Evolutionary conservation across 1,139 yeast genomes (phyloP).

Genomic region (Lodderomyces beijingensis): DNA sequence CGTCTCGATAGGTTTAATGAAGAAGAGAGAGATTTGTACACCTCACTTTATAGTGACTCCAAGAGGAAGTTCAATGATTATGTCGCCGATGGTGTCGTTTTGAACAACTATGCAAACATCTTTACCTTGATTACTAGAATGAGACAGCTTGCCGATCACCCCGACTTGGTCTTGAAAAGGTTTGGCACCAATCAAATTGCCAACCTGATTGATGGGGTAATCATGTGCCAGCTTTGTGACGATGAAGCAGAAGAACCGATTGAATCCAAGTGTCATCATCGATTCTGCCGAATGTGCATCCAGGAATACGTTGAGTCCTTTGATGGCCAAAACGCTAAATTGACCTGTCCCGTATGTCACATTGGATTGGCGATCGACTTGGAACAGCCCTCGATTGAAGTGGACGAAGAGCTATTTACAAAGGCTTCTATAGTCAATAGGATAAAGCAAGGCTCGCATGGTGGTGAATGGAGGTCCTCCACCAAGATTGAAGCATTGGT

Average conservation of each 20-base stretch:
- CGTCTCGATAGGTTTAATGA: conserved; percentile 84
- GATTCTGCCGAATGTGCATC: conserved; percentile 87
- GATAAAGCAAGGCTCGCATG: conserved; percentile 66
- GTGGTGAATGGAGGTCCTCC: conserved; percentile 84
- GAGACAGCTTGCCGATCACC: conserved; percentile 98
- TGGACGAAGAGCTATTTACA: conserved; percentile 57
- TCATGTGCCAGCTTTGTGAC: conserved; percentile 89
- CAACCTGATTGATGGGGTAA: conserved; percentile 48
- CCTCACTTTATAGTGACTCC: conserved; percentile 81
- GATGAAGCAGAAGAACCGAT: conserved; percentile 98
- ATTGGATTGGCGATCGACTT: conserved; percentile 86
- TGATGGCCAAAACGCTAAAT: conserved; percentile 52
- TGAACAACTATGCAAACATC: conserved; percentile 93
- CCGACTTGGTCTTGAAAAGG: conserved; percentile 83
- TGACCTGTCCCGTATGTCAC: conserved; percentile 95
- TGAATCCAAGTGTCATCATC: conserved; percentile 88
- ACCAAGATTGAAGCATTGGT: conserved; percentile 95
- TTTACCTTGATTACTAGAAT: conserved; percentile 92
- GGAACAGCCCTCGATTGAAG: conserved; percentile 81
- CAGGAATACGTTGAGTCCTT: conserved; percentile 85
- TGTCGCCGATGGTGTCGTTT: conserved; percentile 92
- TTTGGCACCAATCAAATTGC: conserved; percentile 42
- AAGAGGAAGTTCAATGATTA: conserved; percentile 79
- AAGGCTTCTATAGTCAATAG: conserved; percentile 87
- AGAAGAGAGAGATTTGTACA: conserved; percentile 89